Evolutionary conservation across 2,329 filamentous ascomycete species (phyloP).

Genomic region (Alternaria longipes): DNA sequence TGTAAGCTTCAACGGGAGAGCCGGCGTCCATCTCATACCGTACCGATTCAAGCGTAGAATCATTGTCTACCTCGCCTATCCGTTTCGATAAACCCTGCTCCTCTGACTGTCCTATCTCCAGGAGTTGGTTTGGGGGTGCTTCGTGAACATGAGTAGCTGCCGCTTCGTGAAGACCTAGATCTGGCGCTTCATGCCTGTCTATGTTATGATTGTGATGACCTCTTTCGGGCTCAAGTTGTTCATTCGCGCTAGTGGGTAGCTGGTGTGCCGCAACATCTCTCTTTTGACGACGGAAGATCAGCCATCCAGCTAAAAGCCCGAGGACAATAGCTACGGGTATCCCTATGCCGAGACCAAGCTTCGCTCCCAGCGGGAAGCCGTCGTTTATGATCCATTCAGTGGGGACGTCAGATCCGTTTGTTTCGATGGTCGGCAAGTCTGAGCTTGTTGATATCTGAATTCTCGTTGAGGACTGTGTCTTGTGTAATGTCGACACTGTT

Average conservation of each 20-base stretch:
- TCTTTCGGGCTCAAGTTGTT: not conserved
- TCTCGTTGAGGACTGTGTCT: not conserved
- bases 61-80: not conserved
- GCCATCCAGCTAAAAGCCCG: slow-evolving; percentile 1
- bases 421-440: not conserved
- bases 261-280: not conserved
- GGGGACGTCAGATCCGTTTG: not conserved
- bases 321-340: not conserved
- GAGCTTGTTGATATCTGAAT: not conserved
- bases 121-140: not conserved
- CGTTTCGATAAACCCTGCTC: not conserved
- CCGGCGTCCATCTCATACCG: not conserved
- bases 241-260: not conserved
- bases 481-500: not conserved
- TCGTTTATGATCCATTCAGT: not conserved
- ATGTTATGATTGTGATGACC: not conserved
- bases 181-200: not conserved
- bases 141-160: not conserved
- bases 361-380: not conserved
- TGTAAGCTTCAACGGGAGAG: not conserved
- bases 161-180: not conserved
- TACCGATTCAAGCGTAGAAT: not conserved
- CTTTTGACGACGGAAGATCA: slow-evolving; percentile 8
- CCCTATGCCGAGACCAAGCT: not conserved
- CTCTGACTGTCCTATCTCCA: not conserved